phyloP scores from a whole-genome alignment of 305 asterid species.

The Plantago lanceolata region DNA sequence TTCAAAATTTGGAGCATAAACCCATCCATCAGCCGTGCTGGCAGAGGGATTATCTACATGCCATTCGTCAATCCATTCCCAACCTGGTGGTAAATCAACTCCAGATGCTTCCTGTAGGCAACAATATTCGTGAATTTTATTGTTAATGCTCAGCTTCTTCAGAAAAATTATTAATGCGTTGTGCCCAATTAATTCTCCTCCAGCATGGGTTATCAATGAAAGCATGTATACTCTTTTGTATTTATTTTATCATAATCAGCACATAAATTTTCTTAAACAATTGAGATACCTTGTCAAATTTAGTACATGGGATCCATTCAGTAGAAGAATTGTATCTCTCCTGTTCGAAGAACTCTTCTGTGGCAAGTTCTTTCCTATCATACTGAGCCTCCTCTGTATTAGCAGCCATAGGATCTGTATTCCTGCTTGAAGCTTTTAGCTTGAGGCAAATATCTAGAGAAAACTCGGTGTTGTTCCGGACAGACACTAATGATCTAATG shows the following conservation, averaged over 20 bases:
- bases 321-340: slow-evolving; percentile 46
- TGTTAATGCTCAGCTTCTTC: slow-evolving; percentile 10
- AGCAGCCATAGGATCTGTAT: slow-evolving; percentile 27
- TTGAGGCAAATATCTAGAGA: slow-evolving; percentile 67
- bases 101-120: slow-evolving; percentile 52
- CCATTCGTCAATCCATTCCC: slow-evolving; percentile 93
- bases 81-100: slow-evolving; percentile 63
- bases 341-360: slow-evolving; percentile 73
- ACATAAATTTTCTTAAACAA: neutral
- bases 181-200: neutral
- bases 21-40: slow-evolving; percentile 83
- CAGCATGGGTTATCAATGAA: neutral
- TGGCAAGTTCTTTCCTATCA: slow-evolving; percentile 38
- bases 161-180: too few species aligned
- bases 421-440: slow-evolving; percentile 41
- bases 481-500: slow-evolving; percentile 83
- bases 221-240: neutral
- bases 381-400: slow-evolving; percentile 27
- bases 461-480: slow-evolving; percentile 68
- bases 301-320: slow-evolving; percentile 59
- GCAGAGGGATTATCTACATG: slow-evolving; percentile 58
- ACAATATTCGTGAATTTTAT: slow-evolving; percentile 12
- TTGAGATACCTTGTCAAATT: slow-evolving; percentile 50
- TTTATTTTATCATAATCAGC: neutral
- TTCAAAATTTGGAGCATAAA: slow-evolving; percentile 70